Base-by-base conservation (phyloP, 257 asterid species). In the Forsythia viridissima region DNA sequence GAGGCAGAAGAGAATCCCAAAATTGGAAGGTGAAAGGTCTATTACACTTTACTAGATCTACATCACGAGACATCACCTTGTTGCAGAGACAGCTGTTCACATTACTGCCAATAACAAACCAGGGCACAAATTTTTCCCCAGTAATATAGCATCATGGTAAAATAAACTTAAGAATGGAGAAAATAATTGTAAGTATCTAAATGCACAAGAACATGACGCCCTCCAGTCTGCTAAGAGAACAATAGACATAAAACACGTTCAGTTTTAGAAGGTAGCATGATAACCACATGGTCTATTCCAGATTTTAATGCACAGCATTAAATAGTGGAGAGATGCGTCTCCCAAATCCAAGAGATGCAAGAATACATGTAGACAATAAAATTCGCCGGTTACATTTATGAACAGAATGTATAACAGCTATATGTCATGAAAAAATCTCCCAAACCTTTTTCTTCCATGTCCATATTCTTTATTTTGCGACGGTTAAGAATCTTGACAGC, bases 401-500 rank as follows among this genome's bases (percentile, higher is more conserved):
- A 46, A 52, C 38, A 77, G 55, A 71, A 75, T 51, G 77, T 24
- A 74, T 0, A 71, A 79, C 44, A 63, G 71, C 67, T 12, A 34
- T 21, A 71, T 70, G 71, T n/a, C 78, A 55, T 79, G 65, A 39
- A 52, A 63, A 39, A 24, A 59, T 66, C 20, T 24, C 65, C 80
- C 41, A 63, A 5, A 90, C 98, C 98, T 88, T 94, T 94, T 79
- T 94, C 98, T 76, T 94, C 98, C 98, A 94, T 92, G 55, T 94
- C 98, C 98, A 94, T 92, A 73, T 85, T 91, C 88, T 92, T 91
- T 30, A 94, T 94, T 84, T 91, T 94, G 75, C 89, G 91, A 75
- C 98, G 97, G 72, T 94, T 94, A 73, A 94, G 97, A 82, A 94
- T 94, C 92, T 94, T 94, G 79, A 94, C 91, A 71, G 97, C 97